These are phyloP conservation scores for Puccinia hordei DNA, from an alignment of 1,284 basidiomycete genomes.

Conservation along the genomic window DNA sequence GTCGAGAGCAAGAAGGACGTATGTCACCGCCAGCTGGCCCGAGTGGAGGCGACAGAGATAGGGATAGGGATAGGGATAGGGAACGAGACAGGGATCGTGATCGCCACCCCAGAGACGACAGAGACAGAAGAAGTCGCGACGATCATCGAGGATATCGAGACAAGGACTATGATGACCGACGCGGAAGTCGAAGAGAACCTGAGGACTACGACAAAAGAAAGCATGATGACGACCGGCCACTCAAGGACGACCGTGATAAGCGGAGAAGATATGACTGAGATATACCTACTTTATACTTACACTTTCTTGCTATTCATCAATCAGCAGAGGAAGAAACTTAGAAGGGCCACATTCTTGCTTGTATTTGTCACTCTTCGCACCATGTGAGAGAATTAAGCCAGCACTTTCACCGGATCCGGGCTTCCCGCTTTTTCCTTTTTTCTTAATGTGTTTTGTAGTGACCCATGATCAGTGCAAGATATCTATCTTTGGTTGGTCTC, in stretches of 20 bases:
- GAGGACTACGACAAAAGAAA: constrained; percentile 46
- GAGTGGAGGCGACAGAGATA: constrained; percentile 28
- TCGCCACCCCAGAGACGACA: constrained; percentile 22
- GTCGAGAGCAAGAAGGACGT: constrained; percentile 9
- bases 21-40: background rate
- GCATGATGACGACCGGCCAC: constrained; percentile 27
- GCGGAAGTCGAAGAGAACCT: constrained; percentile 23
- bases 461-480: background rate
- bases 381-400: background rate
- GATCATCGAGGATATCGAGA: constrained; percentile 40
- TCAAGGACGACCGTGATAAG: constrained; percentile 44
- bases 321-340: background rate
- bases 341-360: background rate
- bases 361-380: background rate
- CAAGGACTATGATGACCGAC: constrained; percentile 29
- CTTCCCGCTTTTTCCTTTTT: background rate
- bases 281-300: background rate
- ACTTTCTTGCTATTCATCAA: background rate
- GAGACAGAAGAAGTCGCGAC: constrained; percentile 31
- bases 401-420: background rate
- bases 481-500: background rate
- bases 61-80: constrained; percentile 28
- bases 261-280: constrained; percentile 44
- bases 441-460: background rate
- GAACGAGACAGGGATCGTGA: constrained; percentile 37